Evolutionary conservation across 345 rosid genomes (phyloP).

Genomic region (Raphanus raphanistrum): DNA sequence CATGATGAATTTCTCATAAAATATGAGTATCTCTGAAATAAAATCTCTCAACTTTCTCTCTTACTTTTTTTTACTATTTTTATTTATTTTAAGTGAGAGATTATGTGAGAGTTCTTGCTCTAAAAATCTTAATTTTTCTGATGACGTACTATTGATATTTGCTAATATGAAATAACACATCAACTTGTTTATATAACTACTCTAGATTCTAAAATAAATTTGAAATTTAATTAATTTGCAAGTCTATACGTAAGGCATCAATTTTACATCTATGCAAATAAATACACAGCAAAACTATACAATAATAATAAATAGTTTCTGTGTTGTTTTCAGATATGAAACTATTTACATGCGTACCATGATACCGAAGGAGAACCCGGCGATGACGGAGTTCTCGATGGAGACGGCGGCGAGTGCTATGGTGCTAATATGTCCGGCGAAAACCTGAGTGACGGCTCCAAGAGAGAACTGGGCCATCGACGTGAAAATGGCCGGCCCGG

Average conservation of each 20-base stretch:
- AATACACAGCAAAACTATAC: neutral
- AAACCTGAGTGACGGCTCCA: conserved; percentile 58
- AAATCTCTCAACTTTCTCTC: neutral
- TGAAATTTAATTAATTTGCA: neutral
- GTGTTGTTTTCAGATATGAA: neutral
- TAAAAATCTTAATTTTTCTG: too few species aligned
- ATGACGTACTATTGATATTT: neutral
- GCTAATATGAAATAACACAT: neutral
- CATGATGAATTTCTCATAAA: neutral
- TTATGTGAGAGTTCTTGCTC: neutral
- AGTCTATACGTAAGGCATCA: neutral
- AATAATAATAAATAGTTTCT: neutral
- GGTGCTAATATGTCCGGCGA: conserved; percentile 68
- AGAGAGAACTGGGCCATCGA: conserved; percentile 52
- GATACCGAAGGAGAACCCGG: conserved; percentile 67
- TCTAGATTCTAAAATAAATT: neutral
- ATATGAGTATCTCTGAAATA: neutral
- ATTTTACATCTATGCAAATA: neutral
- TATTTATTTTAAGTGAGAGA: neutral
- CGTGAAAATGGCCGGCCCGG: conserved; percentile 64
- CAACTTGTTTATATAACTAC: neutral
- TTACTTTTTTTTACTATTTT: neutral
- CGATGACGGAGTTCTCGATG: conserved; percentile 61
- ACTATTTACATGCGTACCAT: conserved; percentile 42
- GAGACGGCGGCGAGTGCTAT: conserved; percentile 64